Percentiles rank a stretch among this genome's conserved stretches.
phyloP scores from a whole-genome alignment of 2,329 filamentous ascomycete species.

The Neonectria faginata region DNA sequence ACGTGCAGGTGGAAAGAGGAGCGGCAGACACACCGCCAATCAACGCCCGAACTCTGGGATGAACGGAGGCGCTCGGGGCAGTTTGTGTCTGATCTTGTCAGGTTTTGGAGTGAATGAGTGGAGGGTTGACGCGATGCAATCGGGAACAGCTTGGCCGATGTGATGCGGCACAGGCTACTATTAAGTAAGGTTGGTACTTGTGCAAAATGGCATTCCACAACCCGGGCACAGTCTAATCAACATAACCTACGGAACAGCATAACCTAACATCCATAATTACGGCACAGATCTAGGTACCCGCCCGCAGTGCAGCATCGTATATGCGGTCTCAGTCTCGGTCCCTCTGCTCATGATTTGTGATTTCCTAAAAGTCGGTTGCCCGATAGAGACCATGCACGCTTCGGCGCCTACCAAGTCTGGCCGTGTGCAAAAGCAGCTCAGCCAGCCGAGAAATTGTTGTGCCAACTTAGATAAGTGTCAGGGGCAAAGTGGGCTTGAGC shows the following conservation, averaged over 20 bases:
- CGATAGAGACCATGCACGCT: conserved; percentile 12
- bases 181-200: background rate
- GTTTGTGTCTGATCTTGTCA: conserved; percentile 27
- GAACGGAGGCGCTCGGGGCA: conserved; percentile 42
- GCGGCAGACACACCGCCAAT: conserved; percentile 37
- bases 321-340: conserved; percentile 12
- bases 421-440: conserved; percentile 12
- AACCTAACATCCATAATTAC: background rate
- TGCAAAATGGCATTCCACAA: background rate
- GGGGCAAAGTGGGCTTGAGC: conserved; percentile 19
- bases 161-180: conserved; percentile 2
- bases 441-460: conserved; percentile 8
- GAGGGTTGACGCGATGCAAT: conserved; percentile 10
- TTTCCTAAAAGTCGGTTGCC: conserved; percentile 12
- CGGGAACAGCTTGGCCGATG: conserved; percentile 3
- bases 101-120: conserved; percentile 11
- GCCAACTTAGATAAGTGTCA: background rate
- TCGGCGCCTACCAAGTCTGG: conserved; percentile 21
- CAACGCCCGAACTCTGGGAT: conserved; percentile 25
- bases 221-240: too few relatives aligned
- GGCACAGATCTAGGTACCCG: conserved; percentile 1
- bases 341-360: conserved; percentile 5
- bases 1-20: conserved; percentile 38
- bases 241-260: background rate
- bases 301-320: conserved; percentile 3